Evolutionary conservation across 441 rosid genomes (phyloP).

Genomic region (Mallotus repandus): DNA sequence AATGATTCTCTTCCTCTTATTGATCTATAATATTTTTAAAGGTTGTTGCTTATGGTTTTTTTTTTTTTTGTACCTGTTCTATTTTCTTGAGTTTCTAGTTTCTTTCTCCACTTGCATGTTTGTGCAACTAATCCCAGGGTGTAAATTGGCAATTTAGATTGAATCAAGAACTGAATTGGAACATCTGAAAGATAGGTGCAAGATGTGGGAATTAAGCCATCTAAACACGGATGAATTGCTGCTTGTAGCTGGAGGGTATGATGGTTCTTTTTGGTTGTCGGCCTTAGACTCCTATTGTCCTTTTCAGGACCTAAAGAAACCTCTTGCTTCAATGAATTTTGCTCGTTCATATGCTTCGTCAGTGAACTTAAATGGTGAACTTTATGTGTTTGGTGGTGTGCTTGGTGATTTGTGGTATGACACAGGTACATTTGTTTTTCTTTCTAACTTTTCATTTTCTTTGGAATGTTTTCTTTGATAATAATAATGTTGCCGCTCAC

Average conservation of each 20-base stretch:
- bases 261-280: conserved; percentile 57
- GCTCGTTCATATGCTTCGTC: conserved; percentile 65
- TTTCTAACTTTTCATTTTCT: not conserved
- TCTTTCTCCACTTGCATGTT: not conserved
- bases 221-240: conserved; percentile 51
- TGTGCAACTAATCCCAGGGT: not conserved
- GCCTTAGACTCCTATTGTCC: conserved; percentile 58
- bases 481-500: not conserved
- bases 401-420: conserved; percentile 49
- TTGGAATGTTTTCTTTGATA: not conserved
- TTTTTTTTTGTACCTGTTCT: not conserved
- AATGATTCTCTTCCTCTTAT: not conserved
- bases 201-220: conserved; percentile 40
- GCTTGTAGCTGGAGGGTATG: conserved; percentile 63
- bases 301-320: conserved; percentile 47
- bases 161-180: conserved; percentile 57
- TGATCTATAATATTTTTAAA: not conserved
- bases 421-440: conserved; percentile 38
- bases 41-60: not conserved
- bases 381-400: conserved; percentile 72
- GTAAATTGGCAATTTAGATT: conserved; percentile 34
- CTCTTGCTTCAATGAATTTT: conserved; percentile 51
- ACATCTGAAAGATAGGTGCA: conserved; percentile 46
- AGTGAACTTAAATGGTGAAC: conserved; percentile 47
- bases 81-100: not conserved